phyloP scores from a whole-genome alignment of 176 grass and related monocot species.

The Oryza coarctata region DNA sequence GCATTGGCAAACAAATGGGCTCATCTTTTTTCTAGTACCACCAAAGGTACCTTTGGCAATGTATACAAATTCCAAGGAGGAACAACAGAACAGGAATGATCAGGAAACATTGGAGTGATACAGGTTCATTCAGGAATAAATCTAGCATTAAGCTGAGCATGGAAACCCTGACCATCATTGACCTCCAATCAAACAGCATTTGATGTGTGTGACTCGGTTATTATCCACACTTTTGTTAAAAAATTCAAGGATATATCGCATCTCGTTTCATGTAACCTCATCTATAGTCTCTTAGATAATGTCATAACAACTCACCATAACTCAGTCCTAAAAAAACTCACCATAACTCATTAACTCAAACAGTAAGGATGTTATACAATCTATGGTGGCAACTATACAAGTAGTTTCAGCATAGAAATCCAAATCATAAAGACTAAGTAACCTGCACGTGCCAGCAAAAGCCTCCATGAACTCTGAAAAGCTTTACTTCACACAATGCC shows the following conservation, averaged over 20 bases:
- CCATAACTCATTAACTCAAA: not conserved
- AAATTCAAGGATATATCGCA: not conserved
- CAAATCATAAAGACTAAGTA: not conserved
- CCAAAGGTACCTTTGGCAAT: not conserved
- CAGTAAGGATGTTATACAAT: not conserved
- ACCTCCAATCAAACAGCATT: not conserved
- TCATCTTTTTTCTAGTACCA: not conserved
- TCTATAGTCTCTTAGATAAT: not conserved
- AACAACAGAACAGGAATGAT: not conserved
- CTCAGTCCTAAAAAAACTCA: too few species aligned
- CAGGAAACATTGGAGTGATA: constrained; percentile 3
- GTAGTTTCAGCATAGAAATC: not conserved
- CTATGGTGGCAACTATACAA: not conserved
- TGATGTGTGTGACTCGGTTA: not conserved
- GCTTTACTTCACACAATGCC: not conserved
- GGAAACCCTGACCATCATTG: not conserved
- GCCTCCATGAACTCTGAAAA: not conserved
- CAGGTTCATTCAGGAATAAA: too few species aligned
- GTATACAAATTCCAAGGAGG: not conserved
- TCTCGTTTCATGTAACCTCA: not conserved
- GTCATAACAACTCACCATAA: not conserved
- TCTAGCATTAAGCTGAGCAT: not conserved
- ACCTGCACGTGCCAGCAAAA: not conserved
- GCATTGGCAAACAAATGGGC: not conserved
- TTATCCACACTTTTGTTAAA: not conserved